Evolutionary conservation across 192 early-diverging fungal species (phyloP), one percentile per base, ranked within the genome.

Genomic region (Coemansia sp.): DNA sequence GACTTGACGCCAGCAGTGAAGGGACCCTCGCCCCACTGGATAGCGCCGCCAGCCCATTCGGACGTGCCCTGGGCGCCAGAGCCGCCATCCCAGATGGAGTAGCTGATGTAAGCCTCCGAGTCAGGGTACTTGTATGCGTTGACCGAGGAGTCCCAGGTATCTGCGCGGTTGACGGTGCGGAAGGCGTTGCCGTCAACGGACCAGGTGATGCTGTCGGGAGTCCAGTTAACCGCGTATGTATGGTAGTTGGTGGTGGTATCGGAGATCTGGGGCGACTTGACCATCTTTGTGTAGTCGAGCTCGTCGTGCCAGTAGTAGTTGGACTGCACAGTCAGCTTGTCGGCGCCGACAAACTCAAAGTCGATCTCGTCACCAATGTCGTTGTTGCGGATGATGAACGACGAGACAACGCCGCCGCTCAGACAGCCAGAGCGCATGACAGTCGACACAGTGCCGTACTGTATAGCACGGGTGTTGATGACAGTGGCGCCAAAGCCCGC

Each of bases 31-130:
- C 69, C 75, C 85, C 86, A 87, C 60, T 85, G 69, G 61, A 84
- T 87, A 22, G 82, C 71, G 23, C 85, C 85, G 22, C 86, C 86
- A 19, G 87, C 87, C 85, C 85, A 88, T 14, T 79, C 74, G 8
- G 62, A 40, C 1, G 86, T 87, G 29, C 84, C 84, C 32, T 73
- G 45, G 34, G 73, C 69, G 13, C 75, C 76, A 36, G 75, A 75
- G 53, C 87, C 87, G 20, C 79, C 87, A 61, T 88, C 84, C 87
- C 87, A 88, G 62, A 88, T 83, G n/a, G 81, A 82, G 73, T 83
- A 83, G 48, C 80, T 76, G 45, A 86, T 66, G 48, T 73, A 71
- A 3, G 79, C 61, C 45, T 75, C 76, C 33, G 72, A 62, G 15
- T 78, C 65, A 2, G 86, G 86, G 71, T 64, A 86, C 70, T 71